Conservation (phyloP, 1,139 yeast genomes). For the Suhomyces maxii region DNA sequence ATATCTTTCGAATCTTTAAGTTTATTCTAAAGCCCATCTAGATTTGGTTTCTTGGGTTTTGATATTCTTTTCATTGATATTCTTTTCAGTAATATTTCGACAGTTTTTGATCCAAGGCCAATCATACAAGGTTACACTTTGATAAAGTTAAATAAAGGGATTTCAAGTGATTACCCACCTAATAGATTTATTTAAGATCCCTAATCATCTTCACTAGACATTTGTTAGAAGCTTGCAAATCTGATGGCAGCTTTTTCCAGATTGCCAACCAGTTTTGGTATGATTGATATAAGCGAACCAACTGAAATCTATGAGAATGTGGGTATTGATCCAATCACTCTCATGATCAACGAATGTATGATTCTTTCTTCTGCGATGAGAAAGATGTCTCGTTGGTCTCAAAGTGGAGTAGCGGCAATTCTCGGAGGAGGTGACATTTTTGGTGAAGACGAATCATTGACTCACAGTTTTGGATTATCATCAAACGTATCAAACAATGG, state of each 20-base stretch:
- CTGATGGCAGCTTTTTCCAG: neutral
- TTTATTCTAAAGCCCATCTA: neutral
- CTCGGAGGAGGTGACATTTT: conserved; percentile 59
- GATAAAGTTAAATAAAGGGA: neutral
- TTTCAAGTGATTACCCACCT: too few species aligned
- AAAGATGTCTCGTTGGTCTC: conserved; percentile 76
- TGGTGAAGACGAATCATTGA: conserved; percentile 33
- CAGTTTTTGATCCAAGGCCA: too few species aligned
- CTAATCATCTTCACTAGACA: too few species aligned
- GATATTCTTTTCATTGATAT: neutral
- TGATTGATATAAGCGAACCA: neutral
- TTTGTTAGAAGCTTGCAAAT: too few species aligned
- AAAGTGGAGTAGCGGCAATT: conserved; percentile 86
- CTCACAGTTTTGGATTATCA: conserved; percentile 27
- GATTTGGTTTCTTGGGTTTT: neutral
- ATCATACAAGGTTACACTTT: too few species aligned
- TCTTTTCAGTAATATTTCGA: neutral
- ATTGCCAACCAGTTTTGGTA: conserved; percentile 2
- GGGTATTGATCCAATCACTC: conserved; percentile 76
- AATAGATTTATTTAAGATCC: too few species aligned
- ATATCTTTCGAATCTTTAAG: neutral
- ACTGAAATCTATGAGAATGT: conserved; percentile 11
- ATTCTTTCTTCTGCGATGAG: conserved; percentile 89
- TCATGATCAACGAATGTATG: conserved; percentile 87
- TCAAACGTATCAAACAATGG: conserved; percentile 19